Conservation (phyloP, 1,284 basidiomycete species). For the Vanrija sp. region DNA sequence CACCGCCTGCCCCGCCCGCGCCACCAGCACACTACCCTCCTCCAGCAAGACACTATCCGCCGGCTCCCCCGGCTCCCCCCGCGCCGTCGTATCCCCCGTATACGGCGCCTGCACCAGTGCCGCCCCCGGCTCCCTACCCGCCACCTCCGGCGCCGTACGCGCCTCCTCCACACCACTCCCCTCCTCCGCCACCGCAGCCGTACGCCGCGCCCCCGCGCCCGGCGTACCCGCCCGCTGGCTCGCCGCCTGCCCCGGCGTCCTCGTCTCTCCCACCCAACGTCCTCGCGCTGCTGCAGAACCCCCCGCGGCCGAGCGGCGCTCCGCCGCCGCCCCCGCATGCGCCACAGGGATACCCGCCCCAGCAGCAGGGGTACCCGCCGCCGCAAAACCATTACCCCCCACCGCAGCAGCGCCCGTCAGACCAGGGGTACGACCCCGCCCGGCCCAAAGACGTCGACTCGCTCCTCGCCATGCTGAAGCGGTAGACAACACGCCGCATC, state of each 20-base stretch:
- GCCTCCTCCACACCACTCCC: neutral
- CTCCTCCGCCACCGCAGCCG: neutral
- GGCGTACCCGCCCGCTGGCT: neutral
- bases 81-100: neutral
- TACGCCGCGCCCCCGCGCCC: neutral
- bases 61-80: neutral
- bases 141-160: neutral
- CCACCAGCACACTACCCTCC: neutral
- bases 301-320: constrained; percentile 1
- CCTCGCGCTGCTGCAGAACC: constrained; percentile 58
- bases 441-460: constrained; percentile 24
- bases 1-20: constrained; percentile 18
- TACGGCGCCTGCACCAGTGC: neutral
- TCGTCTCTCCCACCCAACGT: constrained; percentile 58
- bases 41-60: constrained; percentile 1
- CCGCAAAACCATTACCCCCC: neutral
- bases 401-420: neutral
- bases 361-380: neutral
- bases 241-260: constrained; percentile 39
- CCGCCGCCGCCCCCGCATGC: neutral
- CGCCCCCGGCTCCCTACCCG: neutral
- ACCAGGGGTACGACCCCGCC: constrained; percentile 10
- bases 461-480: constrained; percentile 33
- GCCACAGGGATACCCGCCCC: neutral
- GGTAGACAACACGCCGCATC: neutral